Conservation (phyloP, 768 basidiomycete genomes). For the Lentinus tigrinus region DNA sequence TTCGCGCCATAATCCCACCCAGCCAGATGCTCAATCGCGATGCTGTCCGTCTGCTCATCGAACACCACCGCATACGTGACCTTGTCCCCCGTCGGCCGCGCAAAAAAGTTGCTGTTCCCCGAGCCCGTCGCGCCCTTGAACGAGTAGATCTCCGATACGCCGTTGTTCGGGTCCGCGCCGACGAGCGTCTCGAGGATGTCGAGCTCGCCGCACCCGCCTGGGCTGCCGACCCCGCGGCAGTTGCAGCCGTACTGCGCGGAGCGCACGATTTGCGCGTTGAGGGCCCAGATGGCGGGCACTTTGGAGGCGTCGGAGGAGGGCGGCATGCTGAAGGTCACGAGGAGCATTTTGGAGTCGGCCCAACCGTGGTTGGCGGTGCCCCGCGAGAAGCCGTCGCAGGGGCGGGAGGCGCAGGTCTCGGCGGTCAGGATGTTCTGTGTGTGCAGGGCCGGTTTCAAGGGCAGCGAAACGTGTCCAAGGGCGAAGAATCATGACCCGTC, state of each 20-base stretch:
- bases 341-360: conserved; percentile 26
- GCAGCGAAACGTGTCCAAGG: too few relatives aligned
- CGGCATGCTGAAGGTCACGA: conserved; percentile 30
- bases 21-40: conserved; percentile 23
- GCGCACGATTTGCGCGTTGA: conserved; percentile 30
- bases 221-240: conserved; percentile 27
- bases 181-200: conserved; percentile 29
- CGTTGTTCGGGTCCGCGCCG: conserved; percentile 19
- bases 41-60: conserved; percentile 28
- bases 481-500: background rate
- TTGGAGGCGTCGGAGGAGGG: conserved; percentile 15
- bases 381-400: conserved; percentile 29
- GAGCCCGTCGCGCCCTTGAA: conserved; percentile 30
- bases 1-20: conserved; percentile 26
- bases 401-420: conserved; percentile 15
- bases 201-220: conserved; percentile 27
- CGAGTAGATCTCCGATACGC: conserved; percentile 31
- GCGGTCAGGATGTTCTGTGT: conserved; percentile 30
- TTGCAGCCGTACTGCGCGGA: conserved; percentile 33
- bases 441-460: too few relatives aligned
- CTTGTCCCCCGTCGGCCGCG: conserved; percentile 20
- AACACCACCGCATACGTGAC: conserved; percentile 24
- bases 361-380: conserved; percentile 31
- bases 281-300: conserved; percentile 29
- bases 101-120: conserved; percentile 20